Base-by-base conservation (phyloP, 2,329 filamentous ascomycete species). In the Coniochaeta sp. region DNA sequence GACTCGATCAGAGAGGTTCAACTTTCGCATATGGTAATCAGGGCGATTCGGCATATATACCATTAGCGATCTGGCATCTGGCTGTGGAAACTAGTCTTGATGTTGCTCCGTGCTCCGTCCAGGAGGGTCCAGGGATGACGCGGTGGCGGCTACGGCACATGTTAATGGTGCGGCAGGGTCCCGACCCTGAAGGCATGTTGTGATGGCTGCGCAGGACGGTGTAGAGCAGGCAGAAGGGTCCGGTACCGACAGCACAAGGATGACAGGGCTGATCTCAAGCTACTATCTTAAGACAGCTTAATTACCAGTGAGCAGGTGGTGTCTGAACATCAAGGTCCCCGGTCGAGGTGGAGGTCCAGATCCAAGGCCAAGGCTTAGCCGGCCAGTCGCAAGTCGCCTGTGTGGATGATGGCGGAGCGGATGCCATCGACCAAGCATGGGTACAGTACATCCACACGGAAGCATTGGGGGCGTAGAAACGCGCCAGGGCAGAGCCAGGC, bases 281-380 rank as follows among this genome's bases (percentile, higher is more conserved):
- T 52, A 52, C 47, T 52, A 52, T 52, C 47, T 52, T 52, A 24
- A 52, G 47, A 52, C 17, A 52, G 24, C 47, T 52, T 52, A 30
- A 52, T 30, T 17, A 16, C 59, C 59, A 60, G 24, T 32, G 59
- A 57, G 54, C 19, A 55, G 42, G 17, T 32, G 26, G 38, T 50
- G 59, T 6, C 42, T 34, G 38, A 42, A 17, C 16, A 16, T n/a
- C 38, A n/a, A 36, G 34, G 34, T 12, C 38, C 38, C n/a, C n/a
- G n/a, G n/a, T n/a, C n/a, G n/a, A 36, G 52, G 19, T 34, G 38
- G 26, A 54, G 30, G 14, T 47, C 54, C 42, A 0, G 59, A 32
- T 47, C 38, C 54, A 16, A 17, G 42, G 4, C 22, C 42, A 44
- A 9, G 42, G 16, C 38, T 40, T 40, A 40, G 17, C 16, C 17